Evolutionary conservation across 2,329 filamentous ascomycete species (phyloP).

Genomic region (Fusarium pseudonygamai): DNA sequence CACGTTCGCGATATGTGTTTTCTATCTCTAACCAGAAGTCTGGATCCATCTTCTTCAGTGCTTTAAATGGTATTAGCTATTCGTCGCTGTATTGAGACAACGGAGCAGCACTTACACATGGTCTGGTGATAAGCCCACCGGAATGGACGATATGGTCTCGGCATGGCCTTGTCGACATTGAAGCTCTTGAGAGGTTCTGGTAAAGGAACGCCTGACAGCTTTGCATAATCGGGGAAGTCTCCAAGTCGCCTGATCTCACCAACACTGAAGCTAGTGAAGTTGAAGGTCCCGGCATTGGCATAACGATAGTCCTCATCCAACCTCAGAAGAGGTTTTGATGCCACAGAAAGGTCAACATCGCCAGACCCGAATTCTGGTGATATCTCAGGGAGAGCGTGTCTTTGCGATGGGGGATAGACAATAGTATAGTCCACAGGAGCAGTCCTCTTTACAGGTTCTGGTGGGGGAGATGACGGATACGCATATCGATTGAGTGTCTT

Average conservation of each 20-base stretch:
- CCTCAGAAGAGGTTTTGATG: slow-evolving; percentile 41
- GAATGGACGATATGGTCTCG: slow-evolving; percentile 83
- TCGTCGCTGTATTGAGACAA: too few species aligned
- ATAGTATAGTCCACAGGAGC: slow-evolving; percentile 37
- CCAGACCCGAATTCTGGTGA: background rate
- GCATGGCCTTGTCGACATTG: slow-evolving; percentile 71
- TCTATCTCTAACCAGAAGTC: slow-evolving; percentile 94
- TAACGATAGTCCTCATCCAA: slow-evolving; percentile 49
- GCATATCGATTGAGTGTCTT: slow-evolving; percentile 27
- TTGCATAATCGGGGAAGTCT: slow-evolving; percentile 81
- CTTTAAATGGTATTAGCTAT: slow-evolving; percentile 57
- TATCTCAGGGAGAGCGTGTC: slow-evolving; percentile 22
- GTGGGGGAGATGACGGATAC: slow-evolving; percentile 14
- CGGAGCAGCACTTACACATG: slow-evolving; percentile 70
- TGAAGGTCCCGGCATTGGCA: slow-evolving; percentile 55
- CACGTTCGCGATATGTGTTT: slow-evolving; percentile 72
- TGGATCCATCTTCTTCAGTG: slow-evolving; percentile 78
- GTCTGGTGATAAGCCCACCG: slow-evolving; percentile 89
- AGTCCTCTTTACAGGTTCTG: slow-evolving; percentile 27
- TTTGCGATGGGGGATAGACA: slow-evolving; percentile 43
- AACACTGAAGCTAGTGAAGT: slow-evolving; percentile 75
- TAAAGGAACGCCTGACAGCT: slow-evolving; percentile 77
- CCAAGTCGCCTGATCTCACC: slow-evolving; percentile 76
- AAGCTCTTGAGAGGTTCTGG: slow-evolving; percentile 73
- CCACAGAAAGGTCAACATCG: slow-evolving; percentile 17